phyloP scores from a whole-genome alignment of 1,139 yeast genomes.

The Hansenula sp. region DNA sequence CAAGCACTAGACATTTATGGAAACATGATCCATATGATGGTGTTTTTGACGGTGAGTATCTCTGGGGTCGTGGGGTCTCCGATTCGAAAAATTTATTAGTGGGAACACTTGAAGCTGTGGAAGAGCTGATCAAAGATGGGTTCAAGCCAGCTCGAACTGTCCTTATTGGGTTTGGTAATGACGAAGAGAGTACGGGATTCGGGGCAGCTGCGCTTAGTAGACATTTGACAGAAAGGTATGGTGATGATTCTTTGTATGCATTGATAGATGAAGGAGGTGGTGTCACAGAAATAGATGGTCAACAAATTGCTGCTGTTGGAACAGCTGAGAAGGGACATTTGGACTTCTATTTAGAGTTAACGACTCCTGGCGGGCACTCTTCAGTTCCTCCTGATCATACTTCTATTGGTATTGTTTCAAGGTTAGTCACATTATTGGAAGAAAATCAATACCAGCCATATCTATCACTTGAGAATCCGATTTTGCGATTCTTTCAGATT shows the following conservation, averaged over 20 bases:
- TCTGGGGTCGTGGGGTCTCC: constrained; percentile 65
- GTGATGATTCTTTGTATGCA: constrained; percentile 46
- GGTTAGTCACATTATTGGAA: constrained; percentile 42
- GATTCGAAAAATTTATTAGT: constrained; percentile 62
- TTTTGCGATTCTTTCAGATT: constrained; percentile 42
- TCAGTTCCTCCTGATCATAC: constrained; percentile 64
- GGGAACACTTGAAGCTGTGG: constrained; percentile 53
- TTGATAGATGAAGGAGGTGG: constrained; percentile 57
- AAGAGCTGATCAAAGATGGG: constrained; percentile 34
- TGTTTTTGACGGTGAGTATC: constrained; percentile 42
- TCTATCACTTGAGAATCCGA: constrained; percentile 43
- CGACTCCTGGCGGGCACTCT: constrained; percentile 64
- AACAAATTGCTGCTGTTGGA: constrained; percentile 43
- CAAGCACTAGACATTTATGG: constrained; percentile 57
- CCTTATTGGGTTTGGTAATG: constrained; percentile 56
- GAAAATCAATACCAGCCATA: constrained; percentile 38
- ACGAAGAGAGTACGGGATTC: constrained; percentile 59
- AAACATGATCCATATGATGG: constrained; percentile 68
- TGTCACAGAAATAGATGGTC: constrained; percentile 16
- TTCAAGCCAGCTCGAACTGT: constrained; percentile 49
- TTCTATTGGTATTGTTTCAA: constrained; percentile 53
- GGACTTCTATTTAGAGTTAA: constrained; percentile 39
- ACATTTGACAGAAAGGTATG: constrained; percentile 41
- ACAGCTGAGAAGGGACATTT: constrained; percentile 56
- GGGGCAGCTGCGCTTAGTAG: constrained; percentile 45